These are phyloP conservation scores for Daldinia caldariorum DNA, from an alignment of 495 filamentous ascomycete species.

Conservation along the genomic window DNA sequence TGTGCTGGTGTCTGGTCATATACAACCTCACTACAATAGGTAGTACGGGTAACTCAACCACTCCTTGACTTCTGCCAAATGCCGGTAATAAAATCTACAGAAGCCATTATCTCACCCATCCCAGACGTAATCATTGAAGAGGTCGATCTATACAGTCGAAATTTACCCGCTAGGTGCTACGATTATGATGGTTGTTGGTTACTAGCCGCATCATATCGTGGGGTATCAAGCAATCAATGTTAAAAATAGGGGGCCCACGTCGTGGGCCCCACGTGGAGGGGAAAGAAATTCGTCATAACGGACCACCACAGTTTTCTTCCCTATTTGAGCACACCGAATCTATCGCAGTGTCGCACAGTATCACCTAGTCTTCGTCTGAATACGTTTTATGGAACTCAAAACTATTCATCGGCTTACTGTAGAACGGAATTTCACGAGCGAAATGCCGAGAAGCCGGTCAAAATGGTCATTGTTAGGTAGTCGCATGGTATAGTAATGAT, in stretches of 20 bases:
- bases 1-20: neutral
- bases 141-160: too few relatives aligned
- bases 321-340: neutral
- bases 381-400: neutral
- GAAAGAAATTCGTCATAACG: neutral
- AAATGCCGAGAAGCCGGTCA: too few relatives aligned
- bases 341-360: neutral
- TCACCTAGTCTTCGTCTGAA: neutral
- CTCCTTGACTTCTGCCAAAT: too few relatives aligned
- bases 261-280: conserved; percentile 4
- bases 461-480: too few relatives aligned
- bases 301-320: neutral
- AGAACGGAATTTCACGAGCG: too few relatives aligned
- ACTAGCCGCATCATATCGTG: neutral
- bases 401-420: too few relatives aligned
- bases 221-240: neutral
- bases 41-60: neutral
- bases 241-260: conserved; percentile 6
- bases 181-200: neutral
- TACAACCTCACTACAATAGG: neutral
- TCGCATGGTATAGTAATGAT: neutral
- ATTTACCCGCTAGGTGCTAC: too few relatives aligned
- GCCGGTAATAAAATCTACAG: too few relatives aligned
- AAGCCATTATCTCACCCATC: too few relatives aligned
- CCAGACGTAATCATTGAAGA: too few relatives aligned